Evolutionary conservation across 768 basidiomycete species (phyloP).

Genomic region (Lentinula sp.): DNA sequence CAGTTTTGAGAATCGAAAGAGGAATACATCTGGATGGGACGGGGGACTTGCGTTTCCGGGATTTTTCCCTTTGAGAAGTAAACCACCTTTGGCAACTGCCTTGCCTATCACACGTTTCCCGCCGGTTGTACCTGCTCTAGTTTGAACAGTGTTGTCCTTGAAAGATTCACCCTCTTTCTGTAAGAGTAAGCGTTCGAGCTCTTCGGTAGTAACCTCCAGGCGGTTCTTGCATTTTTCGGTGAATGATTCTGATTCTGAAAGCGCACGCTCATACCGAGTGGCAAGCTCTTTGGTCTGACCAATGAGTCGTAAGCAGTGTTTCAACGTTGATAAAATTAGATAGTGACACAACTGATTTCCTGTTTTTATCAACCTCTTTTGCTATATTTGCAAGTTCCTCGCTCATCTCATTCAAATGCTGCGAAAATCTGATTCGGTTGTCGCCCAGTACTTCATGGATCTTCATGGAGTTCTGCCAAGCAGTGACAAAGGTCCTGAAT

Average conservation of each 20-base stretch:
- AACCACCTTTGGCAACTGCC: constrained; percentile 85
- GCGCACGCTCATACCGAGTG: constrained; percentile 75
- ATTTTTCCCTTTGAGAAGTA: constrained; percentile 88
- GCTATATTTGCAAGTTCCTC: constrained; percentile 83
- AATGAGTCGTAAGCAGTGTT: constrained; percentile 1
- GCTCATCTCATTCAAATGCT: constrained; percentile 91
- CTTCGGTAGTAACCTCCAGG: constrained; percentile 86
- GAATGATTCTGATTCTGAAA: constrained; percentile 79
- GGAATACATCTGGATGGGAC: constrained; percentile 6
- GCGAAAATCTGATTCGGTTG: constrained; percentile 79
- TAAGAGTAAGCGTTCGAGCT: constrained; percentile 85
- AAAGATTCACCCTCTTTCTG: constrained; percentile 94
- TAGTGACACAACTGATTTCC: constrained; percentile 63
- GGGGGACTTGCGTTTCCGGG: constrained; percentile 62
- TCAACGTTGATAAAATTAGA: constrained; percentile 4
- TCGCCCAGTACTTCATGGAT: constrained; percentile 90
- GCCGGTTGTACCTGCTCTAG: constrained; percentile 50
- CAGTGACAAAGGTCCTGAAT: constrained; percentile 58
- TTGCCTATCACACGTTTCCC: constrained; percentile 86
- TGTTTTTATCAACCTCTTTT: constrained; percentile 91
- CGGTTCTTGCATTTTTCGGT: constrained; percentile 89
- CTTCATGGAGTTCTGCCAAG: constrained; percentile 84
- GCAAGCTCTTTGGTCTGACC: constrained; percentile 86
- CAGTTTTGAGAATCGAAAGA: constrained; percentile 4
- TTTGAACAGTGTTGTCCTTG: constrained; percentile 72